Evolutionary conservation across 2,329 filamentous ascomycete species (phyloP).

Genomic region (Pseudopyrenochaeta lycopersici): DNA sequence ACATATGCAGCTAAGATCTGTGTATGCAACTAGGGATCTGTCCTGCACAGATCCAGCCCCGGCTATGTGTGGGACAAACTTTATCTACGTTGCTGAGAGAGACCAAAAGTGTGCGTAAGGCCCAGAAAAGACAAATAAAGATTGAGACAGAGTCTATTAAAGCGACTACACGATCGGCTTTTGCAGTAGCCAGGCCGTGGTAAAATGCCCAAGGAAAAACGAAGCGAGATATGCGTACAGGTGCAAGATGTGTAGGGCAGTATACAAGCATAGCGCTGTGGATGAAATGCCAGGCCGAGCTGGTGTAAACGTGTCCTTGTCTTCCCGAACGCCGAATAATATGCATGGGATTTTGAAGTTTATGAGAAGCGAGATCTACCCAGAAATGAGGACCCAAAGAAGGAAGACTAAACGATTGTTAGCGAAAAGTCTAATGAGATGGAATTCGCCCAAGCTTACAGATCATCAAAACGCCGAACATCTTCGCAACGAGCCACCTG

Average conservation of each 20-base stretch:
- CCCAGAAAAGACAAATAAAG: background rate
- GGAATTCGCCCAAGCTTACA: constrained; percentile 59
- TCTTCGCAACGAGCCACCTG: constrained; percentile 87
- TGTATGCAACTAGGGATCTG: constrained; percentile 4
- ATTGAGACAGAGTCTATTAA: constrained; percentile 16
- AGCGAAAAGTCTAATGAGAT: constrained; percentile 18
- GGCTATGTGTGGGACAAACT: background rate
- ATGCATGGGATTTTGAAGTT: constrained; percentile 18
- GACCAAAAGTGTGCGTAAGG: background rate
- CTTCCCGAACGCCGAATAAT: constrained; percentile 30
- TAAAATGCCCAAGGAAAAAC: constrained; percentile 2
- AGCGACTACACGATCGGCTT: constrained; percentile 7
- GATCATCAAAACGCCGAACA: constrained; percentile 92
- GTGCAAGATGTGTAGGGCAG: constrained; percentile 5
- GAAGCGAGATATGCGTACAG: constrained; percentile 17
- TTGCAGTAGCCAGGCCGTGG: background rate
- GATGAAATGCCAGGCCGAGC: constrained; percentile 11
- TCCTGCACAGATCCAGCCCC: constrained; percentile 12
- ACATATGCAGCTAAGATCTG: constrained; percentile 28
- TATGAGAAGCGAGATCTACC: constrained; percentile 44
- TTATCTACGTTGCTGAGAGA: background rate
- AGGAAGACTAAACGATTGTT: constrained; percentile 50
- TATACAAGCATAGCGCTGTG: constrained; percentile 14
- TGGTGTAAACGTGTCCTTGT: constrained; percentile 19
- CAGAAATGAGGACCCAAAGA: constrained; percentile 74